Evolutionary conservation across 2,329 filamentous ascomycete genomes (phyloP), one percentile per base, ranked within the genome.

Genomic region (Colletotrichum orchidophilum): DNA sequence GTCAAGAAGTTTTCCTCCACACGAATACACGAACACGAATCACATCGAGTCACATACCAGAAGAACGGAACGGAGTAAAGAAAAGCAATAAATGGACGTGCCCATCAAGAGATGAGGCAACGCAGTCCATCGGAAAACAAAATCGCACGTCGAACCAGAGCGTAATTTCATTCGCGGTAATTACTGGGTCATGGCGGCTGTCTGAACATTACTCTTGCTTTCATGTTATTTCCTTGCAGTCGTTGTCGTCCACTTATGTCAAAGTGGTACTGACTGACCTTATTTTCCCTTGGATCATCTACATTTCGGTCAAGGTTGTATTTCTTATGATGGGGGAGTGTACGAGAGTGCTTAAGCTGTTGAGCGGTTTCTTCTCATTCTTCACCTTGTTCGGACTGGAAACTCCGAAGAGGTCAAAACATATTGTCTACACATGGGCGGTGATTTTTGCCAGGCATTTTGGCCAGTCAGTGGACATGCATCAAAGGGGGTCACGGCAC

Each of bases 301-400:
- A 52, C 15, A 49, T 52, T 27, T 52, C n/a, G 27, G 46, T 24
- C 33, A 27, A 59, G 46, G 35, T 31, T 70, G 54, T 65, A 60
- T 60, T 49, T 29, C 31, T 35, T 63, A 33, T 21, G 24, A 15
- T n/a, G 69, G 69, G 69, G 60, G 69, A 60, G 69, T 72, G 69
- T 72, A 72, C 15, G 66, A 72, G 64, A 54, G 39, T 58, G 64
- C 27, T 18, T 21, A 24, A 35, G 31, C 42, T 71, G 63, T 71
- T 50, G 59, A 70, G 59, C 66, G 66, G 66, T 70, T 49, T 58
- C 24, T 46, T 58, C 24, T 33, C n/a, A 31, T 35, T 55, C 24
- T 60, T 21, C 57, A 31, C 33, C 42, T 31, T 18, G 27, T 52
- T 24, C 18, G 35, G 57, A 52, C 57, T 27, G 21, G 18, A 24